Evolutionary conservation across 1,284 basidiomycete species (phyloP).

Genomic region (Apiotrichum gracile): DNA sequence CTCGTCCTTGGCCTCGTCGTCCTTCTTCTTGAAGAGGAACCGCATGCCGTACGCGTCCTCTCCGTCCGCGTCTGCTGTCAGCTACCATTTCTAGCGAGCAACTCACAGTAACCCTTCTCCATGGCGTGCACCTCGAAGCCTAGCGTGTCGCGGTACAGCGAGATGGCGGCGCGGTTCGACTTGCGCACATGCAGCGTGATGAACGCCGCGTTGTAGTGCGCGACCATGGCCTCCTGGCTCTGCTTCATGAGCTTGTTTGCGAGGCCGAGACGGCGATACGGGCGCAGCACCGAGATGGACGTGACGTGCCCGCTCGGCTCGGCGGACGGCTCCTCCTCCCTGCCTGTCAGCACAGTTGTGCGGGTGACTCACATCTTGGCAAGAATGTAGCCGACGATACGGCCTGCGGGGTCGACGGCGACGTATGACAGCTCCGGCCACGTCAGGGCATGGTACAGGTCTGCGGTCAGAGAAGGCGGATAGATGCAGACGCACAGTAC

Average conservation of each 20-base stretch:
- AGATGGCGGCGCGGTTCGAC: conserved; percentile 77
- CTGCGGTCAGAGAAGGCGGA: conserved; percentile 48
- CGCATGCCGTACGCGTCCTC: conserved; percentile 90
- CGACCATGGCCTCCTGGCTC: conserved; percentile 80
- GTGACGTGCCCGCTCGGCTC: conserved; percentile 78
- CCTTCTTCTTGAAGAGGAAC: conserved; percentile 46
- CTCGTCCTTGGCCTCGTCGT: not conserved
- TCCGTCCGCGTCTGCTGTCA: conserved; percentile 70
- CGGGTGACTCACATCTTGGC: conserved; percentile 70
- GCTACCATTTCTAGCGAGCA: not conserved
- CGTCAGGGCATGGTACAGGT: conserved; percentile 78
- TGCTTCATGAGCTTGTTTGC: conserved; percentile 83
- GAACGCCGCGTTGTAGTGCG: conserved; percentile 66
- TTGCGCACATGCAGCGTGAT: conserved; percentile 81
- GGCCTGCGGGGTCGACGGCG: conserved; percentile 80
- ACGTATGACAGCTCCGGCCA: conserved; percentile 95
- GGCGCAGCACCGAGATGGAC: conserved; percentile 79
- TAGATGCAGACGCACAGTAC: conserved; percentile 58
- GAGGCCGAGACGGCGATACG: conserved; percentile 75
- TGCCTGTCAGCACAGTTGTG: conserved; percentile 32
- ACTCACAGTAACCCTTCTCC: conserved; percentile 78
- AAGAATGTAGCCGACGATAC: conserved; percentile 89
- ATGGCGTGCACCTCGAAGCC: conserved; percentile 71
- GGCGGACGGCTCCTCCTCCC: conserved; percentile 63
- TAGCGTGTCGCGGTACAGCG: conserved; percentile 72